These are phyloP conservation scores for Saprolegnia parasitica DNA, from an alignment of 352 stramenopile genomes.

Conservation along the genomic window DNA sequence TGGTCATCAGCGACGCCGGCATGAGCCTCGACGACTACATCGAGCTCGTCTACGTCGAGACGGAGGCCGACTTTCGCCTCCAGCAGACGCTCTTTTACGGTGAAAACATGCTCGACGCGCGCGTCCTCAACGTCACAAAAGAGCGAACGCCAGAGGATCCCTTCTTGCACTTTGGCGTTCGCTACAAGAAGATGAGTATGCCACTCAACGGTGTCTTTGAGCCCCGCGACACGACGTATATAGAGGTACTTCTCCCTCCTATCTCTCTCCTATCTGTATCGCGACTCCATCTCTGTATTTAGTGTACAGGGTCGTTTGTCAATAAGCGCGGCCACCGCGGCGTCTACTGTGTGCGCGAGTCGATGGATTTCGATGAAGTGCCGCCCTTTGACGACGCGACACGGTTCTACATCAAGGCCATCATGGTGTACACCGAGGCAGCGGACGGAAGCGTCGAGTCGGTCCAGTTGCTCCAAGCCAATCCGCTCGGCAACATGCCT, in stretches of 20 bases:
- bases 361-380: neutral
- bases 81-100: constrained; percentile 26
- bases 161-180: constrained; percentile 23
- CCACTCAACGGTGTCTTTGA: constrained; percentile 4
- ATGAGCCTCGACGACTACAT: constrained; percentile 11
- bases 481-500: constrained; percentile 13
- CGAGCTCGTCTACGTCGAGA: constrained; percentile 26
- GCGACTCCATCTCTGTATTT: too few species aligned
- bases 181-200: constrained; percentile 23
- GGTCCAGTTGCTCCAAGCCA: constrained; percentile 19
- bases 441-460: constrained; percentile 8
- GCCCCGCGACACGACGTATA: constrained; percentile 4
- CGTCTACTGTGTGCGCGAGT: constrained; percentile 15
- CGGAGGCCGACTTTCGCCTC: neutral
- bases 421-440: constrained; percentile 15
- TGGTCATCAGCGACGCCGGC: neutral
- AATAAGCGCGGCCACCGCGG: constrained; percentile 12
- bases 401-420: constrained; percentile 20
- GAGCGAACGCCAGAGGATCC: constrained; percentile 19
- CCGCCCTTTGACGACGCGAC: neutral
- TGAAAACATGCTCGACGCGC: constrained; percentile 19
- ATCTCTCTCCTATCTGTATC: too few species aligned
- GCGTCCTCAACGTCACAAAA: neutral
- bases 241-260: neutral
- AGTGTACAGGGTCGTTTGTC: constrained; percentile 23